Conservation (phyloP, 2,329 filamentous ascomycete species). For the Elsinoe necatrix region DNA sequence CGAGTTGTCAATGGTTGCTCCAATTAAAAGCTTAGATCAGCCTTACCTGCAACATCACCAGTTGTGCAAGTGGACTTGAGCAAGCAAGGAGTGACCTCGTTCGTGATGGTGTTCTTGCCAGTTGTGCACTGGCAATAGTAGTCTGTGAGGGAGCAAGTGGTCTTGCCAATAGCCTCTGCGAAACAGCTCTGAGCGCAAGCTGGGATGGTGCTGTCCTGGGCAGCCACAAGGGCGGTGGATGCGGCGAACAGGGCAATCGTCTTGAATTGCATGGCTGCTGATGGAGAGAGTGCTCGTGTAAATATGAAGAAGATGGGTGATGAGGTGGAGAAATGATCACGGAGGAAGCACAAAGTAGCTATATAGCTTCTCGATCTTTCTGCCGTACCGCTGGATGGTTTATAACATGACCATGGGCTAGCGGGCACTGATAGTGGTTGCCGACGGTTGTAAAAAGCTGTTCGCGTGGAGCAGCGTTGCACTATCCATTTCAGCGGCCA, state of each 20-base stretch:
- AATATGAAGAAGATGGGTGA: background rate
- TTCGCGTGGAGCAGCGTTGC: slow-evolving; percentile 12
- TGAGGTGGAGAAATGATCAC: background rate
- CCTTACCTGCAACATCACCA: slow-evolving; percentile 34
- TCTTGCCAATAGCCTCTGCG: slow-evolving; percentile 37
- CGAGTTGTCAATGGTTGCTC: background rate
- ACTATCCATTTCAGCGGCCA: slow-evolving; percentile 8
- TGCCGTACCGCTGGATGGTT: background rate
- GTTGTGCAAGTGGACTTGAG: slow-evolving; percentile 30
- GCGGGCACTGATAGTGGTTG: background rate
- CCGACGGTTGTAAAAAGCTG: slow-evolving; percentile 10
- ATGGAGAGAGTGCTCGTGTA: background rate
- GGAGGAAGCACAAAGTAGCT: background rate
- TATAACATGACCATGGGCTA: background rate
- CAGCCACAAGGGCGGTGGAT: slow-evolving; percentile 9
- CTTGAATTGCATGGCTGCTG: slow-evolving; percentile 14
- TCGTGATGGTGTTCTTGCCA: slow-evolving; percentile 29
- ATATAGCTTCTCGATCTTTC: background rate
- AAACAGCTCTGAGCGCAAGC: slow-evolving; percentile 37
- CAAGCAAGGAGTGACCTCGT: slow-evolving; percentile 35
- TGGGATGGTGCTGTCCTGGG: slow-evolving; percentile 17
- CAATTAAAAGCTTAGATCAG: background rate
- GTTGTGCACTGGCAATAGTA: slow-evolving; percentile 45
- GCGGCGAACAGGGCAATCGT: slow-evolving; percentile 1
- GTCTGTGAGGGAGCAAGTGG: slow-evolving; percentile 42